Conservation (phyloP, 805 yeast species). For the Nakazawaea ernobii region DNA sequence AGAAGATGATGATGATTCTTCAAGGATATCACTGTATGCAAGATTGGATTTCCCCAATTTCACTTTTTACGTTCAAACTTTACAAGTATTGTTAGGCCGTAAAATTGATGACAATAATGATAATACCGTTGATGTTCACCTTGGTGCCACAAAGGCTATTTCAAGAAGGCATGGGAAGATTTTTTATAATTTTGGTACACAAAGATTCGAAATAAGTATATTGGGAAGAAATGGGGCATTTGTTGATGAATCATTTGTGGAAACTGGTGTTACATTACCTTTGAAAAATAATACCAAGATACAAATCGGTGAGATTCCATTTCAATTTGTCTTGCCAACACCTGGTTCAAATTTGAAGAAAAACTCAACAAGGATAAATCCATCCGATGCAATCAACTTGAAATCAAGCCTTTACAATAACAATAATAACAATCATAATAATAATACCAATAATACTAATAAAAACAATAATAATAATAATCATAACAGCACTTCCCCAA, state of each 20-base stretch:
- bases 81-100: constrained; percentile 92
- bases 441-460: neutral
- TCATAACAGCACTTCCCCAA: neutral
- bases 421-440: neutral
- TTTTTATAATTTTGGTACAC: constrained; percentile 94
- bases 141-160: constrained; percentile 88
- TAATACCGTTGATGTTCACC: constrained; percentile 77
- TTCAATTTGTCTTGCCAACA: constrained; percentile 80
- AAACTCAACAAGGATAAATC: constrained; percentile 40
- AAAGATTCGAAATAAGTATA: constrained; percentile 85
- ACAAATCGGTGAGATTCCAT: constrained; percentile 90
- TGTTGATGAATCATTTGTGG: constrained; percentile 86
- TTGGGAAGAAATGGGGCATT: constrained; percentile 96
- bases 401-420: constrained; percentile 40
- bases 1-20: constrained; percentile 13
- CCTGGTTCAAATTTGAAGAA: constrained; percentile 36
- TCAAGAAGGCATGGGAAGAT: constrained; percentile 94
- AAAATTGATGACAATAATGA: constrained; percentile 65
- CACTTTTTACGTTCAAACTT: constrained; percentile 93
- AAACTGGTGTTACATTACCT: constrained; percentile 88
- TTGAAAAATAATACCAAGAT: constrained; percentile 74
- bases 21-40: constrained; percentile 54
- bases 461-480: neutral
- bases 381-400: constrained; percentile 56
- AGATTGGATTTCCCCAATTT: constrained; percentile 85